Conservation (phyloP, 768 basidiomycete genomes). For the Suillus ampliporus region DNA sequence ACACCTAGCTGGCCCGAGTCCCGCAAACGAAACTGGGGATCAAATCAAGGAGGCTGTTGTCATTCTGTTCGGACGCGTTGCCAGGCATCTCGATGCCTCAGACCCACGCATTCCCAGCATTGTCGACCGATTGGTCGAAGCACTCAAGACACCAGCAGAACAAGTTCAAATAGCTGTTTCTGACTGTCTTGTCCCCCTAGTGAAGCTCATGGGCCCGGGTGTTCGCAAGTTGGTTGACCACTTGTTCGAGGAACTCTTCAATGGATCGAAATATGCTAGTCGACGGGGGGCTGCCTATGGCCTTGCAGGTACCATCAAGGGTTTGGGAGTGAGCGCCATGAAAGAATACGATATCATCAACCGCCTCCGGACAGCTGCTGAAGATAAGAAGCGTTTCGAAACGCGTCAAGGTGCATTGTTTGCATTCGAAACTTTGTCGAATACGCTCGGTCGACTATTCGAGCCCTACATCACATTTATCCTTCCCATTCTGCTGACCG, state of each 20-base stretch:
- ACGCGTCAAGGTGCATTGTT: constrained; percentile 94
- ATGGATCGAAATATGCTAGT: constrained; percentile 84
- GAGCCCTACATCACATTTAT: constrained; percentile 91
- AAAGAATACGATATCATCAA: constrained; percentile 83
- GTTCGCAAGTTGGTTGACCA: constrained; percentile 66
- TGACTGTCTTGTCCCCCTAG: constrained; percentile 91
- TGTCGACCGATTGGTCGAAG: constrained; percentile 84
- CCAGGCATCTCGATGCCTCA: constrained; percentile 79
- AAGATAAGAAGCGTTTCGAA: constrained; percentile 90
- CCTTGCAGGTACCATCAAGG: constrained; percentile 89
- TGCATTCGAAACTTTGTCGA: constrained; percentile 90
- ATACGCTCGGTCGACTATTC: constrained; percentile 85
- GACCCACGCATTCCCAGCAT: constrained; percentile 82
- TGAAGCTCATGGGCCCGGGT: constrained; percentile 63
- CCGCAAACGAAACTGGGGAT: constrained; percentile 77
- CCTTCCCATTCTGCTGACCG: constrained; percentile 79
- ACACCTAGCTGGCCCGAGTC: constrained; percentile 59
- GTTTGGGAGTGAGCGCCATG: constrained; percentile 85
- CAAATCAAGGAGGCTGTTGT: constrained; percentile 94
- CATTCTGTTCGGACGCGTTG: constrained; percentile 92
- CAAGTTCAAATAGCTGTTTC: constrained; percentile 97
- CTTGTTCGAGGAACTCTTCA: constrained; percentile 78
- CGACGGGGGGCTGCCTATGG: constrained; percentile 99
- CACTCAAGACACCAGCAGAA: constrained; percentile 92
- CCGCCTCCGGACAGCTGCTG: constrained; percentile 73